Conservation (phyloP, 352 stramenopile genomes). For the Blastocystis hominis region DNA sequence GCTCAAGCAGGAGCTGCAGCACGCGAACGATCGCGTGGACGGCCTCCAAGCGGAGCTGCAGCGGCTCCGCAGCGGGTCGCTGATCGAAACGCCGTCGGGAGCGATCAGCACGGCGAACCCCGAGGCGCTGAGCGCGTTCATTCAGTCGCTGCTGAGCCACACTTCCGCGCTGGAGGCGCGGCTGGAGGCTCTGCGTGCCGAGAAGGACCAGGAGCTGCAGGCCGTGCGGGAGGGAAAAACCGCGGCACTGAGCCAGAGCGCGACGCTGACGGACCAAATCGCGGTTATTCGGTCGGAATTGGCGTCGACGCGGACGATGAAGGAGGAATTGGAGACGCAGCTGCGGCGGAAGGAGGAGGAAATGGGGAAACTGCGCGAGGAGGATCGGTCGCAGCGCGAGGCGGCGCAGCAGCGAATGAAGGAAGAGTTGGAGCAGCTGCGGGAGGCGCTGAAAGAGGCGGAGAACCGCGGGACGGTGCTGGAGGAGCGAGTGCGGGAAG, state of each 20-base stretch:
- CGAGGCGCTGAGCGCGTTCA: background rate
- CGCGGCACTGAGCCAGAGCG: conserved; percentile 8
- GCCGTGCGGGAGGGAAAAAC: background rate
- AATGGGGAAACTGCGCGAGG: background rate
- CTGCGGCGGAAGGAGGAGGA: background rate
- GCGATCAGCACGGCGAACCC: conserved; percentile 1
- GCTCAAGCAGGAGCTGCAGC: background rate
- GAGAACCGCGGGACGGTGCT: background rate
- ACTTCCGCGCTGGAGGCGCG: background rate
- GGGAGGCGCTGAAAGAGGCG: background rate
- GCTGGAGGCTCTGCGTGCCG: background rate
- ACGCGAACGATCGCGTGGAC: background rate
- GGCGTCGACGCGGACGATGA: background rate
- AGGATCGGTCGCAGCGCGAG: background rate
- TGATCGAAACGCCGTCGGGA: background rate
- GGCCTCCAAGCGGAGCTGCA: background rate
- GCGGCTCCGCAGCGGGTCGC: background rate
- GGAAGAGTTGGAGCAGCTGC: background rate
- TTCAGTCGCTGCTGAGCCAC: background rate
- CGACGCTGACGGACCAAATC: background rate
- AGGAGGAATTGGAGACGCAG: background rate
- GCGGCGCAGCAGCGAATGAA: background rate
- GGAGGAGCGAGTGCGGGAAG: background rate
- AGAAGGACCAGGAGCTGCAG: conserved; percentile 27
- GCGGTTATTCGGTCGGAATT: background rate